phyloP scores from a whole-genome alignment of 352 stramenopile genomes.

The Globisporangium megalacanthum region DNA sequence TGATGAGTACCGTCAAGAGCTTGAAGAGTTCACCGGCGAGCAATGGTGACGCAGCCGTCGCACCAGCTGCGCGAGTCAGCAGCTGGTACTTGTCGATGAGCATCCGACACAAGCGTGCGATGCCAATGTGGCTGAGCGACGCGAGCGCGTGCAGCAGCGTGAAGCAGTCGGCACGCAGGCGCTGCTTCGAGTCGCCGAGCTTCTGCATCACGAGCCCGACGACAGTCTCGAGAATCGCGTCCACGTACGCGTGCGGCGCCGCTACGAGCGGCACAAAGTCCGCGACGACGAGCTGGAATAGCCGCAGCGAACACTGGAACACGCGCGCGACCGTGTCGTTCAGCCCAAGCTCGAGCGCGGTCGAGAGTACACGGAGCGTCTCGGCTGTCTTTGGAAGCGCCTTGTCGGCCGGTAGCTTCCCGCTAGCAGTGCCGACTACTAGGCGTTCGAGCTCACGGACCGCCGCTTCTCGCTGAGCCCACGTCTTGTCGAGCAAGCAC shows the following conservation, averaged over 20 bases:
- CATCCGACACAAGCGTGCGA: conserved; percentile 59
- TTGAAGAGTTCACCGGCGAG: conserved; percentile 54
- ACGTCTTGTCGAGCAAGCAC: conserved; percentile 76
- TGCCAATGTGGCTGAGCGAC: conserved; percentile 45
- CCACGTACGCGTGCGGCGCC: conserved; percentile 37
- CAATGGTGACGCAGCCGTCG: conserved; percentile 40
- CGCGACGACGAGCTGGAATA: conserved; percentile 62
- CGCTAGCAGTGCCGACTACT: conserved; percentile 47
- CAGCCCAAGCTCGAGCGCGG: conserved; percentile 57
- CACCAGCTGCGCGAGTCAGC: conserved; percentile 19
- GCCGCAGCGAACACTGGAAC: conserved; percentile 68
- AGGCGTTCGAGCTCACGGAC: conserved; percentile 70
- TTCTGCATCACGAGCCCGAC: conserved; percentile 63
- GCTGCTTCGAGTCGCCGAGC: conserved; percentile 72
- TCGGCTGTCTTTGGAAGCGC: conserved; percentile 49
- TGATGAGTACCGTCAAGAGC: conserved; percentile 61
- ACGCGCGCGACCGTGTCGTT: conserved; percentile 75
- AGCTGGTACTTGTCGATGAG: conserved; percentile 54
- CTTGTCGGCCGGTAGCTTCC: conserved; percentile 33
- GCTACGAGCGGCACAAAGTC: conserved; percentile 65
- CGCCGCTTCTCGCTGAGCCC: conserved; percentile 67
- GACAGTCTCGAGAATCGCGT: conserved; percentile 57
- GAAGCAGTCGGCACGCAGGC: conserved; percentile 64
- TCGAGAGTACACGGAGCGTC: conserved; percentile 48
- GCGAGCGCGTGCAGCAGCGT: conserved; percentile 63